Base-by-base conservation (phyloP, 148 eudicot genomes). In the Diospyros kaki region DNA sequence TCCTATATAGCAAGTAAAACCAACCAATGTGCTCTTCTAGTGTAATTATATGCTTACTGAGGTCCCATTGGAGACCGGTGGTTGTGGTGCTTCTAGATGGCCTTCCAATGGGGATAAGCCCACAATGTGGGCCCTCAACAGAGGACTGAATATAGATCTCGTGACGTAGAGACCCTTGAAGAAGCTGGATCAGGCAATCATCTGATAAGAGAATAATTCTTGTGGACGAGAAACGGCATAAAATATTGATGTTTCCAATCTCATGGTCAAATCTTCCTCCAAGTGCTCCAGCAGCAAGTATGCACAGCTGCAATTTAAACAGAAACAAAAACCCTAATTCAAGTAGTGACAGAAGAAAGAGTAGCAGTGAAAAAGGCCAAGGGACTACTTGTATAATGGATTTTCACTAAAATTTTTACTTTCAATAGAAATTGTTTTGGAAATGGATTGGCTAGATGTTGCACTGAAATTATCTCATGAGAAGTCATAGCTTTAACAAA, bases 211-310 rank as follows among this genome's bases (percentile, higher is more conserved):
- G 96, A 75, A 92, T 76, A 78, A 94, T 85, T 41, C 90, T 81
- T 75, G 82, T 45, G 72, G 75, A 72, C 61, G 93, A 83, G 87
- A 94, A 94, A 75, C 76, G 82, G 70, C 82, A 94, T 42, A 94
- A 82, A 53, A 90, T 90, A 72, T 94, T 94, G 67, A 94, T 84
- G 76, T 92, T 94, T 74, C 98, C 98, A 56, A 91, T 83, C 83
- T 92, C 97, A 64, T 94, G 98, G 80, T 94, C 98, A 78, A 94
- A 94, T 76, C 98, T 84, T 45, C 98, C 97, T 79, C 98, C 98
- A 75, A 90, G 91, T 64, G 93, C 98, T 77, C 98, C 97, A 65
- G 97, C 85, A 69, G 86, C 96, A 74, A 94, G 87, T 77, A 94
- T 78, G 74, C 97, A 85, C 9, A 92, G 69, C 98, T 94, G 90